Percentiles rank a stretch among this genome's conserved stretches.
Conservation (phyloP, 2,329 filamentous ascomycete genomes). For the Aspergillus vadensis region DNA sequence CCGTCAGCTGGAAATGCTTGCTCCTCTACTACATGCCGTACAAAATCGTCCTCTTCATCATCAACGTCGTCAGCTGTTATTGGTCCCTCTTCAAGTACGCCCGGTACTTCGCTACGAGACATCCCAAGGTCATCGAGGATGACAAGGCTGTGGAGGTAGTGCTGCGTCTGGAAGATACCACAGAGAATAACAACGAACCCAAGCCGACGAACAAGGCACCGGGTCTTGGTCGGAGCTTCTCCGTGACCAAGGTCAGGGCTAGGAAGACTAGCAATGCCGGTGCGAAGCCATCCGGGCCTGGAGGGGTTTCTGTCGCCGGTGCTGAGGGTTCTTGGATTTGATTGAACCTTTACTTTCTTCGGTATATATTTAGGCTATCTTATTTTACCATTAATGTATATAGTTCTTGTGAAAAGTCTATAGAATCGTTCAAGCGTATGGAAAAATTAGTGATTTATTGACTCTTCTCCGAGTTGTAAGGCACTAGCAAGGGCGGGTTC, state of each 20-base stretch:
- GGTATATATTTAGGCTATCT: too few species aligned
- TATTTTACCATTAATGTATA: too few species aligned
- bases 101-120: constrained; percentile 50
- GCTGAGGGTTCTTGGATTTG: not conserved
- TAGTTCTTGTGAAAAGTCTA: too few species aligned
- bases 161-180: constrained; percentile 24
- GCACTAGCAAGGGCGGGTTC: too few species aligned
- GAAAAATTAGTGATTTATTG: too few species aligned
- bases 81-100: constrained; percentile 51
- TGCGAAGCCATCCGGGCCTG: not conserved
- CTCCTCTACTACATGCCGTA: constrained; percentile 49
- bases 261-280: not conserved
- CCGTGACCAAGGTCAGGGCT: constrained; percentile 5
- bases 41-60: constrained; percentile 48
- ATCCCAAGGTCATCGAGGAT: constrained; percentile 53
- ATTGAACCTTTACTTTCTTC: not conserved
- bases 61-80: constrained; percentile 49
- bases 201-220: not conserved
- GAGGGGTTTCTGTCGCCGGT: not conserved
- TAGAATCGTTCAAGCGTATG: too few species aligned
- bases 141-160: constrained; percentile 44
- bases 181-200: not conserved
- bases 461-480: too few species aligned
- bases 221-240: constrained; percentile 12
- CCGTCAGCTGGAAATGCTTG: constrained; percentile 41